Evolutionary conservation across 176 grass and related monocot genomes (phyloP).

Genomic region (Chrysopogon serrulatus): DNA sequence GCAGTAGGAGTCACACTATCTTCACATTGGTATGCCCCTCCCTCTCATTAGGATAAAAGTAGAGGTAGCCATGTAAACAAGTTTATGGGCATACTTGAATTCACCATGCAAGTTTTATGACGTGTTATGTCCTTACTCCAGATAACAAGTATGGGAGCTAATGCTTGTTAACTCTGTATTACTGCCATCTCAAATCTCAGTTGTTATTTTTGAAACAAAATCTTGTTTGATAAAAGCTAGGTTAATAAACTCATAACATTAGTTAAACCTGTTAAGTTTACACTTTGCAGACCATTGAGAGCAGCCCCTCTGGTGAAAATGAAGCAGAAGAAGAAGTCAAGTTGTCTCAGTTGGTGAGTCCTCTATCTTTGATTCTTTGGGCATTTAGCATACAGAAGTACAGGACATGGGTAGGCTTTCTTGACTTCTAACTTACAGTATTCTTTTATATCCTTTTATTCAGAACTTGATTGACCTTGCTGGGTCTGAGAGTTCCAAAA

Average conservation of each 20-base stretch:
- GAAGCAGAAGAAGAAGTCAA: constrained; percentile 78
- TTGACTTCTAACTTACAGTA: constrained; percentile 1
- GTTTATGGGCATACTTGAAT: not conserved
- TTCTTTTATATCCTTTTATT: constrained; percentile 24
- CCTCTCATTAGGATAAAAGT: not conserved
- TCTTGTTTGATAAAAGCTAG: constrained; percentile 22
- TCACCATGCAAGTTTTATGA: not conserved
- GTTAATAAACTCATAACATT: constrained; percentile 6
- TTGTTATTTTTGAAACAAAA: constrained; percentile 18
- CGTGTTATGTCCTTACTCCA: not conserved
- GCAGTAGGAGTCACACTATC: constrained; percentile 98
- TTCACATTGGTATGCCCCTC: constrained; percentile 77
- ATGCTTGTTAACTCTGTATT: not conserved
- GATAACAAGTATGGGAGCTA: not conserved
- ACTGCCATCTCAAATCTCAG: not conserved
- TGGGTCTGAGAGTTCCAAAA: constrained; percentile 96
- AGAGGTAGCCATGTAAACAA: not conserved
- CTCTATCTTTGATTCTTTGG: constrained; percentile 8
- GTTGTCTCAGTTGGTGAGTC: constrained; percentile 86
- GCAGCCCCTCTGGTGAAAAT: constrained; percentile 77
- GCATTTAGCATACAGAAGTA: constrained; percentile 8
- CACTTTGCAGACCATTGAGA: constrained; percentile 79
- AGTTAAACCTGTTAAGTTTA: constrained; percentile 14
- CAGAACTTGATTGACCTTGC: constrained; percentile 99
- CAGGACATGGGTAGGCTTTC: not conserved